phyloP scores from a whole-genome alignment of 768 basidiomycete genomes.

The Leccinum rimulosum region DNA sequence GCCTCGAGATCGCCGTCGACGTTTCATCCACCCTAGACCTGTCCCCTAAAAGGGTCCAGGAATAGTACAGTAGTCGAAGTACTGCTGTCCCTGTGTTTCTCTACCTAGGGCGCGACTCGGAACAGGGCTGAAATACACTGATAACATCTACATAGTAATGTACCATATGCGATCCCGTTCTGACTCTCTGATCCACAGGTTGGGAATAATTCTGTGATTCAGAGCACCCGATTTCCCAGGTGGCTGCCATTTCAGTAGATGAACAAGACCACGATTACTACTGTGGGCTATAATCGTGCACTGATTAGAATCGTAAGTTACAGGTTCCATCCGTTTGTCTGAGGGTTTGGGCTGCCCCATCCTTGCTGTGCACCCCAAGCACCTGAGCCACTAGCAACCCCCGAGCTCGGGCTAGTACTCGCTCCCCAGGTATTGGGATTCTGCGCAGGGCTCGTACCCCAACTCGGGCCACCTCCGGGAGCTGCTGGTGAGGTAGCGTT shows the following conservation, averaged over 20 bases:
- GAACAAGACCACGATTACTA: not conserved
- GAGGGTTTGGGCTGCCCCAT: slow-evolving; percentile 49
- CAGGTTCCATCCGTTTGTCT: slow-evolving; percentile 55
- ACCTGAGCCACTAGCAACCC: slow-evolving; percentile 10
- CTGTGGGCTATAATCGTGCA: not conserved
- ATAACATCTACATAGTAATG: too few relatives aligned
- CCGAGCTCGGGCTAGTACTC: slow-evolving; percentile 30
- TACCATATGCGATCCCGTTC: too few relatives aligned
- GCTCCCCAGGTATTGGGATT: slow-evolving; percentile 36
- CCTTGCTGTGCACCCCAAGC: slow-evolving; percentile 38
- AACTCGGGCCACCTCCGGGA: slow-evolving; percentile 22
- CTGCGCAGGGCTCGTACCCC: slow-evolving; percentile 34
- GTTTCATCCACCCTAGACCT: too few relatives aligned
- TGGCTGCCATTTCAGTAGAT: not conserved
- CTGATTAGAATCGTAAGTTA: slow-evolving; percentile 6
- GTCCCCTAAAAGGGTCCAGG: too few relatives aligned
- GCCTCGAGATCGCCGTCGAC: too few relatives aligned
- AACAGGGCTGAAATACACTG: too few relatives aligned
- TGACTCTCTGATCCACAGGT: not conserved
- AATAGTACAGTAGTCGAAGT: too few relatives aligned
- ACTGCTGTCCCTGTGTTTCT: too few relatives aligned
- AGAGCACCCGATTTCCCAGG: not conserved
- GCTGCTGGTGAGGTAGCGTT: slow-evolving; percentile 26
- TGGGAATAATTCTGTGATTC: not conserved
- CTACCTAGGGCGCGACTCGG: too few relatives aligned